Conservation (phyloP, 2,329 filamentous ascomycete genomes). For the Colletotrichum sp. region DNA sequence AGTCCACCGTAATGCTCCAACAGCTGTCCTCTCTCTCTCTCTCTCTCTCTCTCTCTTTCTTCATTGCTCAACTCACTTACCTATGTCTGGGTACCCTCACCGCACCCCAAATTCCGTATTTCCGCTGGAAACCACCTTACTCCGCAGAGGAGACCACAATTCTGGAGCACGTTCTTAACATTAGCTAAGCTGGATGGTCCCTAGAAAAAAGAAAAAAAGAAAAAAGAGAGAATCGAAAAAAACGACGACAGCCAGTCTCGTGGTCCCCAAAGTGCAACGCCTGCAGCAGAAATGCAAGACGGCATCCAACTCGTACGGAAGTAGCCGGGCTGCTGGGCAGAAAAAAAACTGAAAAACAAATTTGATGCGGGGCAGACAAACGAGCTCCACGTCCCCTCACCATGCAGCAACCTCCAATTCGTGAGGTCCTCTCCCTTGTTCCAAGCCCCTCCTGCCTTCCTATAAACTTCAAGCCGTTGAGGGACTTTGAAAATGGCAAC, state of each 20-base stretch:
- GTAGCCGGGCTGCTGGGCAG: slow-evolving; percentile 23
- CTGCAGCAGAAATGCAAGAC: neutral
- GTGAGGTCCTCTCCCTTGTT: neutral
- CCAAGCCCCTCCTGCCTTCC: neutral
- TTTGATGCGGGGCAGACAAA: neutral
- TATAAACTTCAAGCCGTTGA: neutral
- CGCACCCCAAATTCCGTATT: neutral
- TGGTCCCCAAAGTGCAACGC: neutral
- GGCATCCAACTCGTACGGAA: neutral
- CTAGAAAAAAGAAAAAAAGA: neutral
- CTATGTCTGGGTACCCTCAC: neutral
- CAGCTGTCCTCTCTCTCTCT: neutral
- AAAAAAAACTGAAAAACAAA: slow-evolving; percentile 25
- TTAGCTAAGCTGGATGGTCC: neutral
- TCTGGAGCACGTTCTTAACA: neutral
- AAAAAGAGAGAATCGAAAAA: neutral
- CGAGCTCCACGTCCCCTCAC: neutral
- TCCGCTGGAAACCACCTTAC: neutral
- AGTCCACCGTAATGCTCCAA: neutral
- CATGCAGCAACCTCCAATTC: neutral
- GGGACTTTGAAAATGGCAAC: neutral
- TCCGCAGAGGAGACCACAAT: neutral
- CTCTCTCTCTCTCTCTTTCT: neutral
- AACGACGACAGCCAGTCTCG: neutral
- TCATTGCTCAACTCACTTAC: neutral